Evolutionary conservation across 805 yeast genomes (phyloP).

Genomic region (Hanseniaspora occidentalis): DNA sequence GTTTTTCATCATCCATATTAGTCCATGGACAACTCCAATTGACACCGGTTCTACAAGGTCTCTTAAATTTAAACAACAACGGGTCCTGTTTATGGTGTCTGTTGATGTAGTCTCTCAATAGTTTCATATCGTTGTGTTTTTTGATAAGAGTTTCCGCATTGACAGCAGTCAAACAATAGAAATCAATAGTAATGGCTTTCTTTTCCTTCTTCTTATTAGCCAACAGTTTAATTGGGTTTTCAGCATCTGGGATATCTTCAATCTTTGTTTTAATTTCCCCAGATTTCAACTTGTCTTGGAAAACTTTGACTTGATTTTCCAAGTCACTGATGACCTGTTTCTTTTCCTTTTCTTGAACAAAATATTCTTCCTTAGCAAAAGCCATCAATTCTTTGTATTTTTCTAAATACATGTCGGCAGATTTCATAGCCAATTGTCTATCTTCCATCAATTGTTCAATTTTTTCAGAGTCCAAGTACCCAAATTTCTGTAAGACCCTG

Average conservation of each 20-base stretch:
- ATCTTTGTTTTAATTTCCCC: slow-evolving; percentile 22
- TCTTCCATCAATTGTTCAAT: slow-evolving; percentile 86
- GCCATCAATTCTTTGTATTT: slow-evolving; percentile 63
- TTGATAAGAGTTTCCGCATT: slow-evolving; percentile 81
- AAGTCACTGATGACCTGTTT: slow-evolving; percentile 39
- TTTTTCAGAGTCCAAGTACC: slow-evolving; percentile 52
- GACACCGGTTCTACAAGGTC: slow-evolving; percentile 64
- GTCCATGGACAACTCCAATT: slow-evolving; percentile 91
- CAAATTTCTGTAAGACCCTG: slow-evolving; percentile 67
- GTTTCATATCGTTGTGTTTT: slow-evolving; percentile 75
- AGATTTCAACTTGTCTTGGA: slow-evolving; percentile 31
- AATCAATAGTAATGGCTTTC: slow-evolving; percentile 82
- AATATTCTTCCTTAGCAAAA: slow-evolving; percentile 47
- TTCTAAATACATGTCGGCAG: slow-evolving; percentile 53
- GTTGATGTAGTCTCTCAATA: slow-evolving; percentile 42
- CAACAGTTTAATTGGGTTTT: slow-evolving; percentile 41
- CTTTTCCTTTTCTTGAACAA: slow-evolving; percentile 55
- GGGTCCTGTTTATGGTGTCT: slow-evolving; percentile 43
- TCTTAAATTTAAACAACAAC: slow-evolving; percentile 40
- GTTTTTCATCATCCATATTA: slow-evolving; percentile 70
- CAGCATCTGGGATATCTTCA: slow-evolving; percentile 17
- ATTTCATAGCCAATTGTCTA: slow-evolving; percentile 75
- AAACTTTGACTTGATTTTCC: slow-evolving; percentile 47
- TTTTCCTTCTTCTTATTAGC: slow-evolving; percentile 66
- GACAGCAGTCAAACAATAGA: slow-evolving; percentile 72